Evolutionary conservation across 2,329 filamentous ascomycete genomes (phyloP).

Genomic region (Didymella keratinophila): DNA sequence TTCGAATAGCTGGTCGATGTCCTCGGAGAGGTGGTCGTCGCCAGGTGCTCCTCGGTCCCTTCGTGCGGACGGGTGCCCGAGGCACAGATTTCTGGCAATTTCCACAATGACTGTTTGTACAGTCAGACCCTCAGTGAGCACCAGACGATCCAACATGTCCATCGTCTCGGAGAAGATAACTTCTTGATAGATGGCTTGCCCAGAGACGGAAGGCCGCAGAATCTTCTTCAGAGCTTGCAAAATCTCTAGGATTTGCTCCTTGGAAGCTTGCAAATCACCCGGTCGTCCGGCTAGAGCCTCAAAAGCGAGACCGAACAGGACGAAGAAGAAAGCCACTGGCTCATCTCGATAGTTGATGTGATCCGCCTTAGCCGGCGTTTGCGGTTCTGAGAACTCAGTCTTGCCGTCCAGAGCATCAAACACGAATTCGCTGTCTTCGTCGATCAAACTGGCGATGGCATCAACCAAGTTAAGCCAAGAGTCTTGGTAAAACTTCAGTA

Average conservation of each 20-base stretch:
- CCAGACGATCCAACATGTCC: conserved; percentile 90
- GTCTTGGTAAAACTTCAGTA: conserved; percentile 95
- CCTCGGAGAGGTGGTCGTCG: conserved; percentile 86
- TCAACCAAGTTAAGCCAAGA: conserved; percentile 97
- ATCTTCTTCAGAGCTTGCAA: conserved; percentile 94
- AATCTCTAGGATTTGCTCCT: conserved; percentile 85
- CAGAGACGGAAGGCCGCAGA: conserved; percentile 89
- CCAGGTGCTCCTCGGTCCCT: conserved; percentile 63
- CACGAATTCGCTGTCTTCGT: conserved; percentile 96
- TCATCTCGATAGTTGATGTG: conserved; percentile 96
- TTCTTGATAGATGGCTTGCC: conserved; percentile 94
- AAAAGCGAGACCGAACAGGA: conserved; percentile 94
- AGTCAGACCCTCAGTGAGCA: conserved; percentile 86
- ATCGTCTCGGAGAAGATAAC: conserved; percentile 97
- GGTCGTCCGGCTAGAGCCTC: conserved; percentile 90
- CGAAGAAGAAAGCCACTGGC: conserved; percentile 98
- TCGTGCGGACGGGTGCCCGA: conserved; percentile 89
- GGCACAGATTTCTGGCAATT: conserved; percentile 87
- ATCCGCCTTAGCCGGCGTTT: conserved; percentile 67
- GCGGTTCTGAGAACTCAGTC: conserved; percentile 49
- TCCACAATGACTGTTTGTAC: conserved; percentile 94
- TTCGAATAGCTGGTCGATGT: conserved; percentile 98
- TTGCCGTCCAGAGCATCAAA: conserved; percentile 96
- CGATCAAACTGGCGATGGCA: conserved; percentile 95
- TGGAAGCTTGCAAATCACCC: conserved; percentile 72